These are phyloP conservation scores for Aureobasidium sp. DNA, from an alignment of 2,329 filamentous ascomycete genomes.

Conservation along the genomic window DNA sequence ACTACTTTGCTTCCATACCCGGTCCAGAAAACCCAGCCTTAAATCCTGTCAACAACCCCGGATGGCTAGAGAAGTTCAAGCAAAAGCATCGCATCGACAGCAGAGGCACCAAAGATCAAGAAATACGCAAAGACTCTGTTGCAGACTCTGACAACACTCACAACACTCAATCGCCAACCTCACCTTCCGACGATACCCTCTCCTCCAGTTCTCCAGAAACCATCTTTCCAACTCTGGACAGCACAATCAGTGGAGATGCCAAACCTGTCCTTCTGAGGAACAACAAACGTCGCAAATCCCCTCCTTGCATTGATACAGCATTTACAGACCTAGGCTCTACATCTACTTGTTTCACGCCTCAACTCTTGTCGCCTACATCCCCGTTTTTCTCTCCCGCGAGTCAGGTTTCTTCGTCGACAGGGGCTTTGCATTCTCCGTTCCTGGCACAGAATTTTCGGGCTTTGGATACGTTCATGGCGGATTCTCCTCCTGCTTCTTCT, in stretches of 20 bases:
- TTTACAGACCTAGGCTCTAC: conserved; percentile 55
- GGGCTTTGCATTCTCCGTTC: neutral
- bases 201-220: neutral
- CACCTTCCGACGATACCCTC: conserved; percentile 45
- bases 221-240: neutral
- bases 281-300: conserved; percentile 2
- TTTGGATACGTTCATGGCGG: conserved; percentile 47
- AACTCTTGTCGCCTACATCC: conserved; percentile 64
- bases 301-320: conserved; percentile 57
- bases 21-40: conserved; percentile 59
- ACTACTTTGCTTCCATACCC: conserved; percentile 67
- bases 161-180: conserved; percentile 59
- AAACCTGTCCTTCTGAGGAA: neutral
- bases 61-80: conserved; percentile 94
- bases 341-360: conserved; percentile 51
- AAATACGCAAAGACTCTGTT: conserved; percentile 4
- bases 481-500: conserved; percentile 32
- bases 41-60: conserved; percentile 54
- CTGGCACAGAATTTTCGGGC: conserved; percentile 75
- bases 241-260: neutral
- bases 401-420: neutral
- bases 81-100: conserved; percentile 64
- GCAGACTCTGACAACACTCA: conserved; percentile 33
- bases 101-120: conserved; percentile 10
- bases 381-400: conserved; percentile 72